Conservation (phyloP, 495 filamentous ascomycete species). For the Penicillium steckii region DNA sequence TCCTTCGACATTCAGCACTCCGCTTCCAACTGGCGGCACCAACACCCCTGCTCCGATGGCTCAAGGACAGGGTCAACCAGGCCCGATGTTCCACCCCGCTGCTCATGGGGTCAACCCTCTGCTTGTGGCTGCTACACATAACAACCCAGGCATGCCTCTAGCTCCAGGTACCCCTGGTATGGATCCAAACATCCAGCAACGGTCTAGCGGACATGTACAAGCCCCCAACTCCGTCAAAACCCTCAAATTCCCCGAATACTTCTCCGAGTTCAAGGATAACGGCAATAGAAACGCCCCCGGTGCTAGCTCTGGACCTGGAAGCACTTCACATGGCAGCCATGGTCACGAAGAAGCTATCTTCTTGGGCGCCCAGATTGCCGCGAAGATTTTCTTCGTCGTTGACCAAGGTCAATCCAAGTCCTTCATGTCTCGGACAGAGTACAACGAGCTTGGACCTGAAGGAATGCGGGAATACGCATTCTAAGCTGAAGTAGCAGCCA, state of each 20-base stretch:
- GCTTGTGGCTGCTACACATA: slow-evolving; percentile 84
- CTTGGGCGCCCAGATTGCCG: slow-evolving; percentile 76
- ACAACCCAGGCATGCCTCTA: slow-evolving; percentile 49
- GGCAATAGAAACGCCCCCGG: slow-evolving; percentile 47
- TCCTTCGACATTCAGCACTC: slow-evolving; percentile 85
- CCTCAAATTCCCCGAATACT: slow-evolving; percentile 78
- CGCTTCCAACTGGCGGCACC: slow-evolving; percentile 84
- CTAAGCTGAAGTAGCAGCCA: slow-evolving; percentile 21
- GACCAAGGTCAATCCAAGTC: slow-evolving; percentile 70
- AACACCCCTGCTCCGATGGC: slow-evolving; percentile 78
- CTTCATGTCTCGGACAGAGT: slow-evolving; percentile 71
- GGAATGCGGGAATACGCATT: slow-evolving; percentile 60
- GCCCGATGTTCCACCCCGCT: slow-evolving; percentile 41
- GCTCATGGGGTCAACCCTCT: slow-evolving; percentile 81
- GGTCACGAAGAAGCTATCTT: slow-evolving; percentile 72
- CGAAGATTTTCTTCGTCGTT: slow-evolving; percentile 69
- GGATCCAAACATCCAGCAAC: slow-evolving; percentile 40
- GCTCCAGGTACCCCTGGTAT: slow-evolving; percentile 36
- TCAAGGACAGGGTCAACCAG: slow-evolving; percentile 48
- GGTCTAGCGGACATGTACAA: slow-evolving; percentile 79
- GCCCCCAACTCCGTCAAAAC: slow-evolving; percentile 84
- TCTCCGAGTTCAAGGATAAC: slow-evolving; percentile 89
- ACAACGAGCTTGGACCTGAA: slow-evolving; percentile 73
- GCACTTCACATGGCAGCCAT: slow-evolving; percentile 28
- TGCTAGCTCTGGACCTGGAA: slow-evolving; percentile 26